Evolutionary conservation across 495 filamentous ascomycete species (phyloP).

Genomic region (Elasticomyces elasticus): DNA sequence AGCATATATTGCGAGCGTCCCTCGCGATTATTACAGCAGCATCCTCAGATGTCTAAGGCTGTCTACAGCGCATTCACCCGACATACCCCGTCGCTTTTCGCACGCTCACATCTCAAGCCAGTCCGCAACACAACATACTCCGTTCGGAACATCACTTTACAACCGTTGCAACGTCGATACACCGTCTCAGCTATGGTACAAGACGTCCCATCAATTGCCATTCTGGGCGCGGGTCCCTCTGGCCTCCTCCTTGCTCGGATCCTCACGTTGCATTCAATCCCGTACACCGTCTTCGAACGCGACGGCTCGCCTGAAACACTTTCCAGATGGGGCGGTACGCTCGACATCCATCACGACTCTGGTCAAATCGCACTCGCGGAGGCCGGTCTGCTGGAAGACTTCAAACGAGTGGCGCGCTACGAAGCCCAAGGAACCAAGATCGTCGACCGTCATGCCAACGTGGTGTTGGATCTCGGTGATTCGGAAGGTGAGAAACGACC

Average conservation of each 20-base stretch:
- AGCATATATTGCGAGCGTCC: too few relatives aligned
- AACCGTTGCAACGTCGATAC: neutral
- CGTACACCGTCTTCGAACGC: conserved; percentile 41
- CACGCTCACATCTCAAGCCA: too few relatives aligned
- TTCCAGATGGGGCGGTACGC: conserved; percentile 40
- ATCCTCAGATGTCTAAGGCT: too few relatives aligned
- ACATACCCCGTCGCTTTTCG: too few relatives aligned
- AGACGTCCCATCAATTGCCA: conserved; percentile 37
- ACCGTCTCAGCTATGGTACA: neutral
- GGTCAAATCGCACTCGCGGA: conserved; percentile 43
- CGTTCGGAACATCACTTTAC: neutral
- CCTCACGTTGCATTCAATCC: conserved; percentile 35
- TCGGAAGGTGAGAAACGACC: conserved; percentile 4
- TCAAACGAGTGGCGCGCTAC: conserved; percentile 36
- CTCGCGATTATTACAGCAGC: neutral
- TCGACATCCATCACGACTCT: conserved; percentile 44
- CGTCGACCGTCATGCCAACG: conserved; percentile 21
- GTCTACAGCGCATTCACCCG: too few relatives aligned
- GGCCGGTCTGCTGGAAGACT: conserved; percentile 42
- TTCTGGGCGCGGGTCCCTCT: conserved; percentile 48
- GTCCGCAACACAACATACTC: neutral
- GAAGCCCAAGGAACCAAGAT: conserved; percentile 40
- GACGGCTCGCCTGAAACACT: conserved; percentile 35
- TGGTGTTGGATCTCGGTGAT: neutral
- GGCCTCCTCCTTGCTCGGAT: conserved; percentile 48